Base-by-base conservation (phyloP, 768 basidiomycete genomes). In the Trametes cinnabarina region DNA sequence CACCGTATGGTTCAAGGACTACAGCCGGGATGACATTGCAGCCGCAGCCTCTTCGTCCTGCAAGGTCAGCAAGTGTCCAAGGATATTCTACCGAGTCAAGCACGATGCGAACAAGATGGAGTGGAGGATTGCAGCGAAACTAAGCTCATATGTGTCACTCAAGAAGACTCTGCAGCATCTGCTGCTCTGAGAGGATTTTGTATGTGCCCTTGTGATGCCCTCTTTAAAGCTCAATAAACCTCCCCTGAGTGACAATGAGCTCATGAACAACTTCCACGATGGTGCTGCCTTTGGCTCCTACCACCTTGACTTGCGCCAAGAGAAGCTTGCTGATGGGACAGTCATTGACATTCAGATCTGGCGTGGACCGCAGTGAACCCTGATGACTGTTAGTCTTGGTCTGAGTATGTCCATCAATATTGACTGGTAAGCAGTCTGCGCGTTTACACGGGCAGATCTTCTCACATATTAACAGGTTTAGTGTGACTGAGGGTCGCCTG, bases 191-290 rank as follows among this genome's bases (percentile, higher is more conserved):
- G 32, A 30, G 1, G 54, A 53, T 11, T 44, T 53, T 42, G 26
- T 53, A 4, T 3, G 22, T 7, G 10, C 20, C 32, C 23, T 41
- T 4, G 14, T 19, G 34, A 2, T 32, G 3, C 26, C 7, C 12
- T 32, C n/a, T 3, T 8, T 9, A 3, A n/a, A 19, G 8, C 5
- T 8, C 2, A 12, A 20, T 2, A 1, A 12, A 12, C 47, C 14
- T 2, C 32, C 19, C 8, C 47, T 37, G 3, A 2, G 11, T 6
- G 20, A 20, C 8, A 2, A 47, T n/a, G 43, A 23, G 3, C 15
- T n/a, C 5, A 46, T 55, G 53, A 20, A 47, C 9, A 44, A 55
- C 25, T 23, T 55, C 20, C 44, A 46, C 11, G 53, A 55, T 22
- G 44, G 32, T 4, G 14, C 14, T 10, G 32, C 30, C 4, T 55